Conservation (phyloP, 2,329 filamentous ascomycete genomes). For the Myrmaecium sp. region DNA sequence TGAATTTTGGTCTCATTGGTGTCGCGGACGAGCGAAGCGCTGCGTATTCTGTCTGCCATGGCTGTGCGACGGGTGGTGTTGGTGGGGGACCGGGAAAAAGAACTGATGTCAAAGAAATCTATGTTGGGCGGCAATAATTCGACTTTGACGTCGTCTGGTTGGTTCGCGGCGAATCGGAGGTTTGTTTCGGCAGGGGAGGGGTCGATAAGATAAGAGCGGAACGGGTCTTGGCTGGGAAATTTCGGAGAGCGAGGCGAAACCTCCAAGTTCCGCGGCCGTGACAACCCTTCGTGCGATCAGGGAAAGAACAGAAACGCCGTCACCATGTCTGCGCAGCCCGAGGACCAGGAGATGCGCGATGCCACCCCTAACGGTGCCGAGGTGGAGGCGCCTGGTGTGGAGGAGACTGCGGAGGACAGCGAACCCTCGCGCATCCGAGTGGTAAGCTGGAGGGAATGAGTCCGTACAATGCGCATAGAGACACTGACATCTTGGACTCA, state of each 20-base stretch:
- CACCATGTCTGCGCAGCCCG: slow-evolving; percentile 3
- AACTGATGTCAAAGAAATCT: too few species aligned
- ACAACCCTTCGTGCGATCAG: too few species aligned
- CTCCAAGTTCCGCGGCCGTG: too few species aligned
- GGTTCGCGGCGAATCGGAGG: too few species aligned
- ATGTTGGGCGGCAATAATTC: too few species aligned
- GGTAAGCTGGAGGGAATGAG: slow-evolving; percentile 14
- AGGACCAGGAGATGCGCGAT: slow-evolving; percentile 20
- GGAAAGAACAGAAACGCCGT: too few species aligned
- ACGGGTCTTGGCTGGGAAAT: too few species aligned
- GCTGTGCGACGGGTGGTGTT: too few species aligned
- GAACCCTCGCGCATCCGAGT: slow-evolving; percentile 29
- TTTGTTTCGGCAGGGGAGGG: too few species aligned
- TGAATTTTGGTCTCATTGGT: slow-evolving; percentile 98
- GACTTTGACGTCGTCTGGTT: too few species aligned
- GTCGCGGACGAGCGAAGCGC: slow-evolving; percentile 64
- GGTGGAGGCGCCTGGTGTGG: slow-evolving; percentile 31
- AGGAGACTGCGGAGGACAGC: slow-evolving; percentile 27
- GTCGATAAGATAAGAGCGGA: too few species aligned
- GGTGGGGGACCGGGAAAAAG: slow-evolving; percentile 3
- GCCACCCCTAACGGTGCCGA: slow-evolving; percentile 14
- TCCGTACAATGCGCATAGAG: not conserved
- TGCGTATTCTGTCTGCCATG: slow-evolving; percentile 33
- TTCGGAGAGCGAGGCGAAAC: too few species aligned
- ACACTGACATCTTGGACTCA: slow-evolving; percentile 21